phyloP scores from a whole-genome alignment of 352 stramenopile genomes.

The Globisporangium spiculum region DNA sequence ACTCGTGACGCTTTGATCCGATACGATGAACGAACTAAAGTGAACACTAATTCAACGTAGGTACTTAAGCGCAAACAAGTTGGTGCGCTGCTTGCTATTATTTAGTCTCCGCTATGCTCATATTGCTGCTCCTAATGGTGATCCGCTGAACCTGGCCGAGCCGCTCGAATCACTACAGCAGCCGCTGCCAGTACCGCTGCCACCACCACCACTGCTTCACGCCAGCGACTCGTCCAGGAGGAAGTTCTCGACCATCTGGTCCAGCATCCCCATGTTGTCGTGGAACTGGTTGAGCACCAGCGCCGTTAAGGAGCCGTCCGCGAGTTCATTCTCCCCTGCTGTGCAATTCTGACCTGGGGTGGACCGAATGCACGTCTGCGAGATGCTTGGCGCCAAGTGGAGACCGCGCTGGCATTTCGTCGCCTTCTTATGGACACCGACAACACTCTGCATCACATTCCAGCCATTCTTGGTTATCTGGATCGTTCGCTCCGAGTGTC shows the following conservation, averaged over 20 bases:
- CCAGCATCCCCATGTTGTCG: not conserved
- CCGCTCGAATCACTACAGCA: not conserved
- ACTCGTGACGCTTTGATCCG: too few species aligned
- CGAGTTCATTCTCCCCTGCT: not conserved
- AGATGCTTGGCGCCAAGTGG: not conserved
- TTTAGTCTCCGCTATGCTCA: too few species aligned
- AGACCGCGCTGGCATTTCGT: not conserved
- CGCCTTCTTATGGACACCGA: not conserved
- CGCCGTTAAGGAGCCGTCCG: not conserved
- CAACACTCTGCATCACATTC: not conserved
- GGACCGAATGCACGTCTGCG: not conserved
- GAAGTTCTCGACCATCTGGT: not conserved
- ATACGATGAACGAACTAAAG: too few species aligned
- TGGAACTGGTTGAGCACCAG: not conserved
- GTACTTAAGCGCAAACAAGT: too few species aligned
- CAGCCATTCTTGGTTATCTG: not conserved
- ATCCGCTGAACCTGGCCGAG: not conserved
- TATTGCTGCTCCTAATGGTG: too few species aligned
- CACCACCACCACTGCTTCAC: not conserved
- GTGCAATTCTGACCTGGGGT: not conserved
- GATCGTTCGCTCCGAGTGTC: not conserved
- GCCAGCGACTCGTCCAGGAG: not conserved
- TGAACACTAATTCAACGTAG: too few species aligned
- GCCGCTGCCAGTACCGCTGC: not conserved
- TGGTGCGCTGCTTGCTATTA: too few species aligned